These are phyloP conservation scores for Calonectria crousiana DNA, from an alignment of 2,329 filamentous ascomycete species.

Conservation along the genomic window DNA sequence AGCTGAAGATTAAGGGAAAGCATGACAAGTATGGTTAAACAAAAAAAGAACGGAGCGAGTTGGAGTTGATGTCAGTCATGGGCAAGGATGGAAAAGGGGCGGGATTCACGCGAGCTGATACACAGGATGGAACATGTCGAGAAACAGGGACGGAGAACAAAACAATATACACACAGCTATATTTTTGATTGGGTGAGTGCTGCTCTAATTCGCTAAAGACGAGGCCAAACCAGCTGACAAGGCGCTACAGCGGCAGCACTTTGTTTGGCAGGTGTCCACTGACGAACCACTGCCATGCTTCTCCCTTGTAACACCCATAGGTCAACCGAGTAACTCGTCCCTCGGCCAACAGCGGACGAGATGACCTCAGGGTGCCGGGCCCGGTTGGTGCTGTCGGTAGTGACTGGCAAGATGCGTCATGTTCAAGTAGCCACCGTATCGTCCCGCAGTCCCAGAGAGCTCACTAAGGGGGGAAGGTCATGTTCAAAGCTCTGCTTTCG, in stretches of 20 bases:
- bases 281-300: background rate
- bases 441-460: background rate
- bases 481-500: background rate
- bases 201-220: background rate
- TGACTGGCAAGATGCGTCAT: constrained; percentile 9
- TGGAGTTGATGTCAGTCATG: background rate
- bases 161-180: background rate
- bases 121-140: background rate
- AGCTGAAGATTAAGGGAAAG: constrained; percentile 91
- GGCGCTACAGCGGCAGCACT: background rate
- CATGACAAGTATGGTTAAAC: constrained; percentile 80
- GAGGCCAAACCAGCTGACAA: background rate
- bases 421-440: background rate
- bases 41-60: background rate
- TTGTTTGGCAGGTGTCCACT: constrained; percentile 1
- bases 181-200: background rate
- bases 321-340: background rate
- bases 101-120: background rate
- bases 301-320: background rate
- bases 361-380: background rate
- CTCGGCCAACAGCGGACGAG: constrained; percentile 15
- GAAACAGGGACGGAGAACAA: background rate
- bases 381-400: constrained; percentile 6
- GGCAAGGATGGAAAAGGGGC: background rate
- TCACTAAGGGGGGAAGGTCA: background rate